These are phyloP conservation scores for Paralagenidium karlingii DNA, from an alignment of 352 stramenopile genomes.

Conservation along the genomic window DNA sequence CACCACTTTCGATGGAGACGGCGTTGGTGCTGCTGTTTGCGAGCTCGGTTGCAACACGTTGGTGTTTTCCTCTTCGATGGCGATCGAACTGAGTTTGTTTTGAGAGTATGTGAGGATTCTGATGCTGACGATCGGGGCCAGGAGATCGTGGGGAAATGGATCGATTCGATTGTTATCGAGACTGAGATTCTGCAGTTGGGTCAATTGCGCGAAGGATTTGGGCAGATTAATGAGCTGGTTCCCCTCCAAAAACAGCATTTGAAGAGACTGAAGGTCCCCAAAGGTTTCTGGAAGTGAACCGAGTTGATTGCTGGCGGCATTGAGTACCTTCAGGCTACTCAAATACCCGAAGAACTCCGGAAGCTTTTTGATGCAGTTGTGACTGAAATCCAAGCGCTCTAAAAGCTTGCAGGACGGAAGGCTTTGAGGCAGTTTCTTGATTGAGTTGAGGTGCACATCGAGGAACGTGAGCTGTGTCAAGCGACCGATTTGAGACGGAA, in stretches of 20 bases:
- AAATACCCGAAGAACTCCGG: conserved; percentile 36
- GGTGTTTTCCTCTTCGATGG: conserved; percentile 3
- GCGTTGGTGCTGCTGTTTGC: neutral
- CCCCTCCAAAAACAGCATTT: conserved; percentile 17
- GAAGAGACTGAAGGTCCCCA: conserved; percentile 13
- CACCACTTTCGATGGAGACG: neutral
- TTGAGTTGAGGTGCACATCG: conserved; percentile 22
- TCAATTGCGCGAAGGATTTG: conserved; percentile 18
- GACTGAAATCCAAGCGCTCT: conserved; percentile 19
- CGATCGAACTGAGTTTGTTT: conserved; percentile 20
- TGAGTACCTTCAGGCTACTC: conserved; percentile 16
- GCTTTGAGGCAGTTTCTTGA: conserved; percentile 29
- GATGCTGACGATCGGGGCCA: conserved; percentile 10
- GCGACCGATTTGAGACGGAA: conserved; percentile 27
- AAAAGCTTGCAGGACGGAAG: conserved; percentile 25
- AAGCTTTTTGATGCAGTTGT: conserved; percentile 26
- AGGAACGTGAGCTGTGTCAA: conserved; percentile 18
- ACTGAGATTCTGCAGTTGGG: conserved; percentile 20
- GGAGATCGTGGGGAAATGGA: conserved; percentile 12
- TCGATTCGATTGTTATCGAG: conserved; percentile 34
- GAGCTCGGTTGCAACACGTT: neutral
- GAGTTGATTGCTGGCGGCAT: conserved; percentile 21
- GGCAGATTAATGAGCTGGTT: conserved; percentile 32
- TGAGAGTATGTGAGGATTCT: conserved; percentile 23
- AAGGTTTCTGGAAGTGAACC: conserved; percentile 23